Base-by-base conservation (phyloP, 2,329 filamentous ascomycete species). In the Fusarium tanahbumbuense region DNA sequence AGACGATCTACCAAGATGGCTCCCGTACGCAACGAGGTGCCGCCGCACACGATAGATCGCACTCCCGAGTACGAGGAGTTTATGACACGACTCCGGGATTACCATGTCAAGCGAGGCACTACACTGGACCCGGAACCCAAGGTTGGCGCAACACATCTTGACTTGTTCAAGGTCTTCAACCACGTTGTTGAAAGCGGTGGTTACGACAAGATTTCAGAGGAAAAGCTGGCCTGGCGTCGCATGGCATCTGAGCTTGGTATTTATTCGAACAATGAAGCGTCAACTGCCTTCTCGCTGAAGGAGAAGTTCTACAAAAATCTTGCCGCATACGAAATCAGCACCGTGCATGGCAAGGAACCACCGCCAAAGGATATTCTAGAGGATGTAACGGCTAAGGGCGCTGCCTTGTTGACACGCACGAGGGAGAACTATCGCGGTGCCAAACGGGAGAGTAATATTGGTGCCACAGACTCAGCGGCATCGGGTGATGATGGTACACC, bases 221-320 rank as follows among this genome's bases (percentile, higher is more conserved):
- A 95, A 78, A 96, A 95, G 83, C 87, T 97, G 70, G 92, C 92
- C 54, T 97, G 94, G 94, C 88, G 93, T 69, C 89, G 89, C 73
- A 87, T 97, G 74, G 92, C 91, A 15, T 86, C 90, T 56, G 90
- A 94, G 73, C 91, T 97, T 60, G 89, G 92, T 52, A 88, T 94
- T 68, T 89, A 89, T 76, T 90, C 89, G 59, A 86, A 87, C 75
- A 94, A 95, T 76, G 89, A 93, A 68, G 87, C 93, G 9, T 93
- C 93, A n/a, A 89, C 93, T 63, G 93, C 93, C 16, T 97, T 97
- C 81, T 88, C 92, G 63, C 84, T 97, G 59, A 97, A 97, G 82
- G 91, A 92, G 59, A 90, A 92, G 68, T 97, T 96, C 82, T 97
- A 97, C 84, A 94, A 93, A 79, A 93, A 95, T 75, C 87, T 97